A percentile compares a stretch with the other conserved stretches of the same genome.
Evolutionary conservation across 2,329 filamentous ascomycete species (phyloP).

Genomic region (Calonectria multiphialidica): DNA sequence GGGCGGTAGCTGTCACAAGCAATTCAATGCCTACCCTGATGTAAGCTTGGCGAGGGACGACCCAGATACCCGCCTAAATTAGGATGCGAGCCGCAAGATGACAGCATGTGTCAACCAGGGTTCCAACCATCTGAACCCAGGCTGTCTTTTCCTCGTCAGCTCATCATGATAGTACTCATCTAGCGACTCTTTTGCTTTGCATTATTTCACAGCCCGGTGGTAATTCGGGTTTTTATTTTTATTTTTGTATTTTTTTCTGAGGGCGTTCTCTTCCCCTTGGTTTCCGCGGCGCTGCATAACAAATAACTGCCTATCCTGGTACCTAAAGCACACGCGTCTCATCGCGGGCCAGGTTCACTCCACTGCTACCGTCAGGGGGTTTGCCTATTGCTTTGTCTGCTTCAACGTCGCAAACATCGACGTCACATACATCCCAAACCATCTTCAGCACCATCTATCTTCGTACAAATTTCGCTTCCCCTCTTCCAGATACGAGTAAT

Average conservation of each 20-base stretch:
- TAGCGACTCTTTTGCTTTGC: neutral
- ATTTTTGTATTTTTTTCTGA: no score
- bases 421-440: slow-evolving; percentile 15
- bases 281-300: neutral
- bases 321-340: slow-evolving; percentile 17
- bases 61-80: neutral
- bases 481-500: slow-evolving; percentile 27
- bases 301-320: neutral
- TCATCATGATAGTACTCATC: neutral
- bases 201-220: neutral
- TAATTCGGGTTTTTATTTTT: neutral
- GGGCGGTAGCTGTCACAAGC: slow-evolving; percentile 2
- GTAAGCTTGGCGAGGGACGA: neutral
- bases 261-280: neutral
- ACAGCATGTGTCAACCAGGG: slow-evolving; percentile 9
- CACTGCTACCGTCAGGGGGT: slow-evolving; percentile 18
- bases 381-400: neutral
- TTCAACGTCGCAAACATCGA: slow-evolving; percentile 13
- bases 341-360: slow-evolving; percentile 12
- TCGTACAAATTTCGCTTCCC: neutral
- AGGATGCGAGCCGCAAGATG: slow-evolving; percentile 21
- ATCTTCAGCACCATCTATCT: neutral
- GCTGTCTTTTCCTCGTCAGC: neutral
- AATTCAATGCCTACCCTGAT: neutral
- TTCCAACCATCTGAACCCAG: neutral